phyloP scores from a whole-genome alignment of 1,284 basidiomycete genomes.

The Trametes polyzona region DNA sequence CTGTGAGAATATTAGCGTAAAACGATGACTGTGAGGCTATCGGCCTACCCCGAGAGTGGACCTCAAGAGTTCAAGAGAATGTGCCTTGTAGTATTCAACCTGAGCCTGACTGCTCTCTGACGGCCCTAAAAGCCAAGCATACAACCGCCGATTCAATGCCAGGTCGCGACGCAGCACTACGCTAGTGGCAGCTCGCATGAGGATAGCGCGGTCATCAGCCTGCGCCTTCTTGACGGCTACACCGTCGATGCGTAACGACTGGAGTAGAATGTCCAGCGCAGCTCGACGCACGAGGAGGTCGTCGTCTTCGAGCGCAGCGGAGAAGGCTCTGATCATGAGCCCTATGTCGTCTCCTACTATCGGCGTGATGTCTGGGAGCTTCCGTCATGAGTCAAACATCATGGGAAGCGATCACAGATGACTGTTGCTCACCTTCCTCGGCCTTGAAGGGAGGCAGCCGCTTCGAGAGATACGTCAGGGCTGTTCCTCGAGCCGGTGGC shows the following conservation, averaged over 20 bases:
- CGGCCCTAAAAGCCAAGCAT: conserved; percentile 90
- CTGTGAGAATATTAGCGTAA: conserved; percentile 37
- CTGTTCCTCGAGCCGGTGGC: conserved; percentile 84
- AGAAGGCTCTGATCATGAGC: conserved; percentile 90
- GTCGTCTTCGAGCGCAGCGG: conserved; percentile 88
- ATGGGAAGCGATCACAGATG: not conserved
- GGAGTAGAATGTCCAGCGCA: conserved; percentile 80
- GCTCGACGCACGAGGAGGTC: conserved; percentile 86
- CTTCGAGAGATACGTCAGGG: conserved; percentile 86
- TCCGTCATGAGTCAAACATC: conserved; percentile 18
- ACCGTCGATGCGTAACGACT: conserved; percentile 77
- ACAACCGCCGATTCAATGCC: conserved; percentile 90
- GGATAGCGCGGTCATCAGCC: conserved; percentile 68
- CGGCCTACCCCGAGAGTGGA: conserved; percentile 64
- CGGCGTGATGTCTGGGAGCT: conserved; percentile 61
- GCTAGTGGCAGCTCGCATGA: conserved; percentile 78
- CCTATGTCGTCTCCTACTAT: conserved; percentile 89
- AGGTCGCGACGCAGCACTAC: conserved; percentile 93
- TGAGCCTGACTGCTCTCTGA: conserved; percentile 79
- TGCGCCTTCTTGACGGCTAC: conserved; percentile 67
- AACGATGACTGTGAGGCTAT: not conserved
- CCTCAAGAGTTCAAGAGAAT: conserved; percentile 73
- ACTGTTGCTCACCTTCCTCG: conserved; percentile 61
- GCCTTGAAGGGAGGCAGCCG: conserved; percentile 72
- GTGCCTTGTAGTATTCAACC: conserved; percentile 66